A percentile compares a stretch with the other conserved stretches of the same genome.
phyloP scores from a whole-genome alignment of 108 stramenopile genomes.

The Hondaea fermentalgiana region DNA sequence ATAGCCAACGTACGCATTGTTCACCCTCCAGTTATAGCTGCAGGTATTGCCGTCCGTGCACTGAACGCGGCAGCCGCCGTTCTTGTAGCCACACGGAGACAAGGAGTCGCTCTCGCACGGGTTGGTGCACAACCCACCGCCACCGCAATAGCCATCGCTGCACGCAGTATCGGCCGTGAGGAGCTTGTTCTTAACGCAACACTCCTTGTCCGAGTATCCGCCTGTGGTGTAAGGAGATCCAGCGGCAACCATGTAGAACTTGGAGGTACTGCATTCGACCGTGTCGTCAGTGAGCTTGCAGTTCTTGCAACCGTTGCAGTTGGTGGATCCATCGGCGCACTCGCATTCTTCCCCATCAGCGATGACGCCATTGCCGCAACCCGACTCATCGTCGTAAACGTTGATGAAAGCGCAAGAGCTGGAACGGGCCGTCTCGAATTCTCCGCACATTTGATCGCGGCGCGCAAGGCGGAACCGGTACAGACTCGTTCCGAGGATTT shows the following conservation, averaged over 20 bases:
- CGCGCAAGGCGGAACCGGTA: not conserved
- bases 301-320: not conserved
- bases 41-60: not conserved
- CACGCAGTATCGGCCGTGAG: not conserved
- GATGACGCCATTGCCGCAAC: not conserved
- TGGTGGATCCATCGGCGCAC: not conserved
- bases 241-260: not conserved
- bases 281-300: not conserved
- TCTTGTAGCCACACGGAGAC: not conserved
- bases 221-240: not conserved
- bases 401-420: not conserved
- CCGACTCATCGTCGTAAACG: not conserved
- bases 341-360: not conserved
- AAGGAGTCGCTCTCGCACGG: not conserved
- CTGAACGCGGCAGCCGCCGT: not conserved
- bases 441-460: not conserved
- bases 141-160: not conserved
- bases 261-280: not conserved
- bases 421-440: not conserved
- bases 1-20: not conserved
- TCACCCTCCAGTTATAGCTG: not conserved
- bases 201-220: not conserved
- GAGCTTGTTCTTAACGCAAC: not conserved
- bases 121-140: not conserved
- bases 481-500: not conserved